Evolutionary conservation across 2,329 filamentous ascomycete species (phyloP), one percentile per base, ranked within the genome.

Genomic region (Pleomassaria siparia): DNA sequence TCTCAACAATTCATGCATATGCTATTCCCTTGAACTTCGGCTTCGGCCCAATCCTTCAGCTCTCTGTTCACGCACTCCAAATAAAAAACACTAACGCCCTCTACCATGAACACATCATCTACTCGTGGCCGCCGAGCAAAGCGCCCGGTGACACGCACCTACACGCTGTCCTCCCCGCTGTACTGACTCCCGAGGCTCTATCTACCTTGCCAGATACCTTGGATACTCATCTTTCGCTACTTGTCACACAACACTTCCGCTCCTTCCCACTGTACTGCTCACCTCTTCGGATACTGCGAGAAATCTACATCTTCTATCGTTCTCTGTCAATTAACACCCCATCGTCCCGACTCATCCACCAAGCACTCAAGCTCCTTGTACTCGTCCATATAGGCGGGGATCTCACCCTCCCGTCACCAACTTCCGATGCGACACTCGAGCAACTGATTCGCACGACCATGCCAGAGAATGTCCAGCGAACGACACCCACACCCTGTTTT

Each of bases 341-440:
- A 2, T 50, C 63, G n/a, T 47, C 52, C 4, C 56, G 47, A 5
- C 54, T 66, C n/a, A 56, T 73, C 0, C 56, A 58, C 11, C 61
- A 69, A 35, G 62, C 68, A 0, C 59, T 73, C 3, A 72, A 73
- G 47, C 57, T 72, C 0, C 63, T 73, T 7, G 62, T 69, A n/a
- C 59, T 72, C 1, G 65, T 72, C 3, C 70, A 73, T 33, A 63
- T 70, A 11, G 68, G 68, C 15, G 68, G 67, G 15, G 66, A 71
- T 24, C 62, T 70, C n/a, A 64, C 62, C 1, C 43, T 71, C 2
- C 59, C 64, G 3, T 41, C 57, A 1, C 55, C 56, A 1, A 49
- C 56, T 0, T 47, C 50, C 7, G 47, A 57, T 36, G 45, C 51
- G 2, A 41, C 45, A 11, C 40, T 66, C 16, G 37, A 46, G 3